Conservation (phyloP, 2,329 filamentous ascomycete species). For the Westerdykella sp. region DNA sequence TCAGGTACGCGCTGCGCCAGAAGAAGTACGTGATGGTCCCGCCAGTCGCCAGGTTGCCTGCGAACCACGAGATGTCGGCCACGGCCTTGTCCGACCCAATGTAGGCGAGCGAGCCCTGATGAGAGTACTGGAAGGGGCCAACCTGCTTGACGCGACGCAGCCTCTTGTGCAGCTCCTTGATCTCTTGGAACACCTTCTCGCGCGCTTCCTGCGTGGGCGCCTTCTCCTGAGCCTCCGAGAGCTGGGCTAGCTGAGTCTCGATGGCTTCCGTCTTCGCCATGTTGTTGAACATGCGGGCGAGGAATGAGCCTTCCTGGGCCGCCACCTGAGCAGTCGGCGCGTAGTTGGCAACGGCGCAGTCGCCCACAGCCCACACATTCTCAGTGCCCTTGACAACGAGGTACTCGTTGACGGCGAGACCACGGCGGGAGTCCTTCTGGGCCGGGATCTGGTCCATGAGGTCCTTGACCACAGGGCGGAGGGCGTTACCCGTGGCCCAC, state of each 20-base stretch:
- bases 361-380: slow-evolving; percentile 96
- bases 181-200: slow-evolving; percentile 61
- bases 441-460: slow-evolving; percentile 88
- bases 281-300: slow-evolving; percentile 95
- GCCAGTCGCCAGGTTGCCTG: slow-evolving; percentile 89
- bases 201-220: slow-evolving; percentile 60
- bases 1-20: slow-evolving; percentile 96
- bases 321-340: slow-evolving; percentile 96
- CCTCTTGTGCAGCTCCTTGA: slow-evolving; percentile 80
- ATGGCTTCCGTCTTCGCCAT: slow-evolving; percentile 91
- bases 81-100: slow-evolving; percentile 98
- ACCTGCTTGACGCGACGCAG: slow-evolving; percentile 86
- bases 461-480: slow-evolving; percentile 83
- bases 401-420: slow-evolving; percentile 96
- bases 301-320: slow-evolving; percentile 88
- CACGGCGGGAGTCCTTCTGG: slow-evolving; percentile 90
- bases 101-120: slow-evolving; percentile 94
- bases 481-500: slow-evolving; percentile 95
- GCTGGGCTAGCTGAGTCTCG: slow-evolving; percentile 65
- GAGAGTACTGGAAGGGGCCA: slow-evolving; percentile 96
- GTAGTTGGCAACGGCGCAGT: slow-evolving; percentile 96
- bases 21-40: slow-evolving; percentile 95
- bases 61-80: slow-evolving; percentile 94
- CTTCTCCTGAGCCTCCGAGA: slow-evolving; percentile 57
- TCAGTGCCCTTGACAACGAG: slow-evolving; percentile 95